A percentile compares a stretch with the other conserved stretches of the same genome.
These are phyloP conservation scores for Venturia effusa DNA, from an alignment of 2,329 filamentous ascomycete genomes.

Conservation along the genomic window DNA sequence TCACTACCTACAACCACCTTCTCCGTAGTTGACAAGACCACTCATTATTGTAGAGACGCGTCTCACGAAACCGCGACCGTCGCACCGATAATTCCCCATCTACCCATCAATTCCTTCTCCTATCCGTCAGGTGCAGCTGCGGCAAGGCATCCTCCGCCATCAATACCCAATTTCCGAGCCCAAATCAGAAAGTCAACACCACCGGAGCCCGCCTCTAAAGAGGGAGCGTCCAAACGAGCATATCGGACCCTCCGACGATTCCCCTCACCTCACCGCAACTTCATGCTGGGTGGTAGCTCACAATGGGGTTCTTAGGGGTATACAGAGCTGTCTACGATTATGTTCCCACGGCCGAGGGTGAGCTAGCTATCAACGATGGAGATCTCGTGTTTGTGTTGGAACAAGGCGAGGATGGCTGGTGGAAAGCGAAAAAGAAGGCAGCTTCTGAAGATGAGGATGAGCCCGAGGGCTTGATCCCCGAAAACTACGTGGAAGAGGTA, in stretches of 20 bases:
- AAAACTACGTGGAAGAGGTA: constrained; percentile 93
- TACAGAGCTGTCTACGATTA: constrained; percentile 92
- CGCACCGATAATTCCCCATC: background rate
- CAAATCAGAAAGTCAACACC: background rate
- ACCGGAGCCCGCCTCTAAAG: background rate
- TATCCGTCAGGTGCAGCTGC: background rate
- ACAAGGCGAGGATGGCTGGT: constrained; percentile 72
- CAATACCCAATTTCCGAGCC: background rate
- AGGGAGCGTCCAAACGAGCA: background rate
- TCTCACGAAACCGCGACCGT: background rate
- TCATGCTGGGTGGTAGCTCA: constrained; percentile 4
- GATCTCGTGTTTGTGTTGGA: constrained; percentile 83
- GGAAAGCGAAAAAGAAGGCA: constrained; percentile 87
- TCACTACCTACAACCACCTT: background rate
- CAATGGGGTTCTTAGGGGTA: constrained; percentile 85
- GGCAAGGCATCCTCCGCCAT: background rate
- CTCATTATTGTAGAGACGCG: background rate
- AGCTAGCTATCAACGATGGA: constrained; percentile 74
- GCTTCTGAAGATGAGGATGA: constrained; percentile 76
- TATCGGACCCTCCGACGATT: background rate
- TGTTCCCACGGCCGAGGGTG: constrained; percentile 71
- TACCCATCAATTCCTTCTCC: background rate
- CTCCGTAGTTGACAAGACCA: background rate
- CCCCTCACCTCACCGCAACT: background rate
- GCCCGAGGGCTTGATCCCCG: constrained; percentile 79